phyloP scores from a whole-genome alignment of 768 basidiomycete genomes.

The Suillus hirtellus region DNA sequence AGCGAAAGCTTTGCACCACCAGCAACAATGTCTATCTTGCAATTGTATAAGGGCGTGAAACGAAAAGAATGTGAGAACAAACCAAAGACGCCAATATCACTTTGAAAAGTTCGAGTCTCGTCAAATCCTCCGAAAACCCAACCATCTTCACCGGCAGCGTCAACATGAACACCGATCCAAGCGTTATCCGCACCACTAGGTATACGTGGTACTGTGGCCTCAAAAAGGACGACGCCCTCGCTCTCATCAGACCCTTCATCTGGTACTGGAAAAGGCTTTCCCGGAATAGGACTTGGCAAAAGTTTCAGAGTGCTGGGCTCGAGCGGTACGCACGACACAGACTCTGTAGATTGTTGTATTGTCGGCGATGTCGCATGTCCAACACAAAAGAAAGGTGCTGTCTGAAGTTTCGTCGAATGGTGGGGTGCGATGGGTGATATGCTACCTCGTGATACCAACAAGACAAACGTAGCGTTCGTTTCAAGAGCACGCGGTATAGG shows the following conservation, averaged over 20 bases:
- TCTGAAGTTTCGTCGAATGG: constrained; percentile 43
- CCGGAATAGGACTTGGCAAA: constrained; percentile 59
- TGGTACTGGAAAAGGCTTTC: constrained; percentile 61
- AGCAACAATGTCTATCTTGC: constrained; percentile 41
- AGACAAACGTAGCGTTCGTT: constrained; percentile 38
- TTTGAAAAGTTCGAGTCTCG: constrained; percentile 31
- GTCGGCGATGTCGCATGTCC: constrained; percentile 8
- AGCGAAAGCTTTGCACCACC: constrained; percentile 36
- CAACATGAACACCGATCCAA: constrained; percentile 57
- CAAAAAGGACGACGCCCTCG: constrained; percentile 69
- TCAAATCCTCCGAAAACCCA: constrained; percentile 64
- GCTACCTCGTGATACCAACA: constrained; percentile 64
- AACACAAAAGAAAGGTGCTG: constrained; percentile 49
- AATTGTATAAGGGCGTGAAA: constrained; percentile 16
- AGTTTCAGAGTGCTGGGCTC: constrained; percentile 54
- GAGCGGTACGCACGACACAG: constrained; percentile 39
- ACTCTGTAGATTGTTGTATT: constrained; percentile 13
- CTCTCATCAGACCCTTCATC: constrained; percentile 73
- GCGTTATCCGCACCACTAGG: constrained; percentile 20
- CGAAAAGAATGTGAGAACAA: constrained; percentile 14
- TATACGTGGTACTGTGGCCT: constrained; percentile 41
- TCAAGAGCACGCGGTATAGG: constrained; percentile 31
- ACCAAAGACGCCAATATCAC: constrained; percentile 46
- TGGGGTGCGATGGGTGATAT: constrained; percentile 54
- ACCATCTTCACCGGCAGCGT: constrained; percentile 52